phyloP scores from a whole-genome alignment of 1,139 yeast genomes.

The Debaryomycetaceae sp. region DNA sequence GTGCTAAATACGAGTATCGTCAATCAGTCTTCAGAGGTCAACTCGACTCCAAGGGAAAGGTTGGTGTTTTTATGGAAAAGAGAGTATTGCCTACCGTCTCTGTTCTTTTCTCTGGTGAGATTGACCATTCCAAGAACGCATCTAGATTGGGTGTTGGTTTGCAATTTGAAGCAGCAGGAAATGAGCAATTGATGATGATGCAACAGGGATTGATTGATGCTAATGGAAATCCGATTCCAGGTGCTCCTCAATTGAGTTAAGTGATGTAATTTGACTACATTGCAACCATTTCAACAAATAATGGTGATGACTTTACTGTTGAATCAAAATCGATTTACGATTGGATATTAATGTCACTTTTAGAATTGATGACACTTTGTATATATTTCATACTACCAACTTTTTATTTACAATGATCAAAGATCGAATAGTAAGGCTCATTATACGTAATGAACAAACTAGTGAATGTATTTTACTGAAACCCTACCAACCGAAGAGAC shows the following conservation, averaged over 20 bases:
- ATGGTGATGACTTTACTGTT: not conserved
- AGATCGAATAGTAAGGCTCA: conserved; percentile 1
- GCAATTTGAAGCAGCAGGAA: conserved; percentile 92
- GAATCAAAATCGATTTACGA: not conserved
- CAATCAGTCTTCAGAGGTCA: conserved; percentile 96
- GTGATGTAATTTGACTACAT: conserved; percentile 9
- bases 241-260: conserved; percentile 47
- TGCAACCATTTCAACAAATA: conserved; percentile 1
- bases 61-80: conserved; percentile 86
- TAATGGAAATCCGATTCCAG: conserved; percentile 80
- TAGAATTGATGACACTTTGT: not conserved
- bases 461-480: not conserved
- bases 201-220: conserved; percentile 80
- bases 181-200: conserved; percentile 73
- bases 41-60: conserved; percentile 87
- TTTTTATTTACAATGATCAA: conserved; percentile 2
- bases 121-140: conserved; percentile 83
- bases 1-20: conserved; percentile 98
- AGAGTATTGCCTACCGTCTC: conserved; percentile 91
- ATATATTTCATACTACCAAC: conserved; percentile 1
- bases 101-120: conserved; percentile 81
- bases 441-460: conserved; percentile 2
- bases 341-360: not conserved
- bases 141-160: conserved; percentile 90
- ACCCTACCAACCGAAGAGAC: conserved; percentile 36